Percentiles rank a stretch among this genome's conserved stretches.
Conservation (phyloP, 2,329 filamentous ascomycete genomes). For the Epichloe aotearoae region DNA sequence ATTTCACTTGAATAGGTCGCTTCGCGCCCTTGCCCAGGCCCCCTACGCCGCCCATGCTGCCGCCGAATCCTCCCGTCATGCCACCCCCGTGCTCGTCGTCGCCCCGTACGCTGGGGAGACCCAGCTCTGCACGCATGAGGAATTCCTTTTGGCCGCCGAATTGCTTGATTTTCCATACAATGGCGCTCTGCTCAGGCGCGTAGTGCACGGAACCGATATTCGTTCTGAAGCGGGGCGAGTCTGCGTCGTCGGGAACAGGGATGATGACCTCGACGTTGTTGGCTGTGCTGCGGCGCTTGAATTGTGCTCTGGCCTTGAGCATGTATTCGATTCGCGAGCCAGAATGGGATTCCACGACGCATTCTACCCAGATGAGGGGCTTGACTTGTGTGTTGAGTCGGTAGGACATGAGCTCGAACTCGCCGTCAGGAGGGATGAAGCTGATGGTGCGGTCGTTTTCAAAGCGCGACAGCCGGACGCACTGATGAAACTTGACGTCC, state of each 20-base stretch:
- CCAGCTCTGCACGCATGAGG: constrained; percentile 92
- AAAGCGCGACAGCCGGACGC: constrained; percentile 86
- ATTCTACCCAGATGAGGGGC: constrained; percentile 97
- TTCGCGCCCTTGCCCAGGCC: constrained; percentile 68
- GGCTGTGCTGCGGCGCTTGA: constrained; percentile 92
- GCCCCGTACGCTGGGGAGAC: constrained; percentile 82
- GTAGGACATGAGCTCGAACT: constrained; percentile 99
- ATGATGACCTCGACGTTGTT: constrained; percentile 99
- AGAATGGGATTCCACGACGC: constrained; percentile 89
- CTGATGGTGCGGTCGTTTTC: constrained; percentile 98
- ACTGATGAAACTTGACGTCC: constrained; percentile 99
- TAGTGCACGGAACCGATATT: constrained; percentile 98
- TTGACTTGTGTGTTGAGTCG: constrained; percentile 97
- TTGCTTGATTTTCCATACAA: constrained; percentile 99
- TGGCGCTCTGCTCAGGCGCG: constrained; percentile 90
- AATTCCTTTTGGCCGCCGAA: constrained; percentile 98
- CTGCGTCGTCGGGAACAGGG: constrained; percentile 92
- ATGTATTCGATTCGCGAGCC: constrained; percentile 96
- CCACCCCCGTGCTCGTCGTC: constrained; percentile 92
- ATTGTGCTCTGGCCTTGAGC: constrained; percentile 95
- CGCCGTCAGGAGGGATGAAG: constrained; percentile 95
- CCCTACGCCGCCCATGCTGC: constrained; percentile 88
- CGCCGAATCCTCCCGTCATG: constrained; percentile 95
- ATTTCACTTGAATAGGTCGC: constrained; percentile 96
- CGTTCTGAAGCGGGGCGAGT: constrained; percentile 89